Conservation (phyloP, 1,139 yeast species). For the Debaryomycetaceae sp. region DNA sequence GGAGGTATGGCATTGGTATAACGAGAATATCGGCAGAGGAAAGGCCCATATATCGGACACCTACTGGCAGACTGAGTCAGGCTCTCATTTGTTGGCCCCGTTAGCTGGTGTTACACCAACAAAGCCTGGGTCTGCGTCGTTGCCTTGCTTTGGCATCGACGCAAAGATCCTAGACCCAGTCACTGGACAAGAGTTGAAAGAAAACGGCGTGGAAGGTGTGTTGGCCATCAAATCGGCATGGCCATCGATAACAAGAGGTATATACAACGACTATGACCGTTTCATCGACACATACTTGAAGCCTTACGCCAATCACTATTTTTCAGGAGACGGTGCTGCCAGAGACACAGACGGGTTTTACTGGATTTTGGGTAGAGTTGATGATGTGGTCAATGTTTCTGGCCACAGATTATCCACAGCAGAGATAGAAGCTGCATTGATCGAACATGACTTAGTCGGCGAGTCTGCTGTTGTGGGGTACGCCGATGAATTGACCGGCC, state of each 20-base stretch:
- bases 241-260: conserved; percentile 80
- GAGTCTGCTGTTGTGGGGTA: conserved; percentile 81
- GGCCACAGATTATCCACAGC: conserved; percentile 82
- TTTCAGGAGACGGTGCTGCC: conserved; percentile 83
- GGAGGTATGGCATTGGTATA: conserved; percentile 92
- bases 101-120: conserved; percentile 72
- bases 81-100: conserved; percentile 70
- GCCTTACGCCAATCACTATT: conserved; percentile 67
- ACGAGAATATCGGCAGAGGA: conserved; percentile 70
- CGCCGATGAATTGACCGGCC: conserved; percentile 79
- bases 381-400: conserved; percentile 77
- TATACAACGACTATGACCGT: conserved; percentile 66
- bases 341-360: conserved; percentile 72
- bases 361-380: conserved; percentile 82
- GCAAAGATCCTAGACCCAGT: conserved; percentile 70
- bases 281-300: conserved; percentile 68
- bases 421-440: conserved; percentile 75
- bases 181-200: conserved; percentile 61
- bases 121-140: conserved; percentile 76
- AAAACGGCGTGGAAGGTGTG: conserved; percentile 69
- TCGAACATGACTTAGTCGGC: conserved; percentile 66
- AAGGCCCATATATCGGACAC: conserved; percentile 76
- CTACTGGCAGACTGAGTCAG: conserved; percentile 84
- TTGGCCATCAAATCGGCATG: conserved; percentile 67
- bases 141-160: conserved; percentile 74